Percentiles rank a stretch among this genome's conserved stretches.
These are phyloP conservation scores for Dunaliella primolecta DNA, from an alignment of 139 green algal genomes.

Conservation along the genomic window DNA sequence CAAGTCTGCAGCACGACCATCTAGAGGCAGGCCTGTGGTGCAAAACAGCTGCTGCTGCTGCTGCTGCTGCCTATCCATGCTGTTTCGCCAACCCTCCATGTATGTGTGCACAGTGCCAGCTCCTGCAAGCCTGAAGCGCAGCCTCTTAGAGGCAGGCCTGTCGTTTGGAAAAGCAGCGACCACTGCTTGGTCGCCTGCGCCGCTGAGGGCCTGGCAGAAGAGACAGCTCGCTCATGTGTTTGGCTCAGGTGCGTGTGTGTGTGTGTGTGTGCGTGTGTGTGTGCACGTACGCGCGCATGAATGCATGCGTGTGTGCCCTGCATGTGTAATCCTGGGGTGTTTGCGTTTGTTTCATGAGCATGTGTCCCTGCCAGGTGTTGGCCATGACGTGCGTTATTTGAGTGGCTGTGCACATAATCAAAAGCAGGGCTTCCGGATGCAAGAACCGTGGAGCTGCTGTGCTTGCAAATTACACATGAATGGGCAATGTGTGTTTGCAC, in stretches of 20 bases:
- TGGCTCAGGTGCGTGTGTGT: slow-evolving; percentile 10
- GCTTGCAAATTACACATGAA: background rate
- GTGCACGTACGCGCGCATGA: background rate
- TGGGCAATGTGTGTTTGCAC: background rate
- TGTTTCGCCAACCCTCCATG: too few relatives aligned
- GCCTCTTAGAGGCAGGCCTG: slow-evolving; percentile 50
- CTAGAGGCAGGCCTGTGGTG: too few relatives aligned
- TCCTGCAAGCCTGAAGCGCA: slow-evolving; percentile 23
- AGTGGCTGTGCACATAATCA: background rate
- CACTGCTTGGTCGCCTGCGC: slow-evolving; percentile 12
- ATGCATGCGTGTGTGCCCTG: background rate
- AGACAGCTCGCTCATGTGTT: slow-evolving; percentile 15
- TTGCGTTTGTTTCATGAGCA: background rate
- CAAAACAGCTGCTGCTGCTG: too few relatives aligned
- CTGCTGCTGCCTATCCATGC: too few relatives aligned
- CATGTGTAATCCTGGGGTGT: background rate
- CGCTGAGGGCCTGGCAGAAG: slow-evolving; percentile 24
- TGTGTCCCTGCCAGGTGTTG: background rate
- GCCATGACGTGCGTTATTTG: background rate
- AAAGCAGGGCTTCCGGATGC: background rate
- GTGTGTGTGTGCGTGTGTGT: background rate
- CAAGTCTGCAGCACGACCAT: too few relatives aligned
- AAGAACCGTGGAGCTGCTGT: too few relatives aligned
- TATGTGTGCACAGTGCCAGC: slow-evolving; percentile 19
- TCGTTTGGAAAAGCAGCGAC: slow-evolving; percentile 34